Conservation (phyloP, 169 alveolate species). For the Theileria annulata region DNA sequence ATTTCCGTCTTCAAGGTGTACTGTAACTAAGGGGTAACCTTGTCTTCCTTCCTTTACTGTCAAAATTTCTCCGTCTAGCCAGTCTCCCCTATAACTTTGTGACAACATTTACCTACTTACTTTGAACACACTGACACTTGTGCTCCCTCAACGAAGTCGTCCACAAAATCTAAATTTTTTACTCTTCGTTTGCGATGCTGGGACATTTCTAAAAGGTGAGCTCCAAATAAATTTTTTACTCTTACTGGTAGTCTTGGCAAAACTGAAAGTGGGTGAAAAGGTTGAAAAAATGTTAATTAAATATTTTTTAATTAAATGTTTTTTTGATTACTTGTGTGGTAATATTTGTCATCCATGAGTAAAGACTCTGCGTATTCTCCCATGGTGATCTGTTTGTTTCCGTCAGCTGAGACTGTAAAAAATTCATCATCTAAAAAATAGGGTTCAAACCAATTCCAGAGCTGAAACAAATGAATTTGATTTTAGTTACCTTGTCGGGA, state of each 20-base stretch:
- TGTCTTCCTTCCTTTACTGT: slow-evolving; percentile 61
- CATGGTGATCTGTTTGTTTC: slow-evolving; percentile 60
- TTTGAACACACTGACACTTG: slow-evolving; percentile 26
- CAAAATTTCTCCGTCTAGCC: slow-evolving; percentile 74
- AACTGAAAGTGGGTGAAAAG: slow-evolving; percentile 32
- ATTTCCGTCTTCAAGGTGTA: slow-evolving; percentile 63
- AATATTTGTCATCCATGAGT: slow-evolving; percentile 72
- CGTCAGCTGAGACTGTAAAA: slow-evolving; percentile 62
- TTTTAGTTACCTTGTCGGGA: slow-evolving; percentile 52
- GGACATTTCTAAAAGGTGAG: slow-evolving; percentile 46
- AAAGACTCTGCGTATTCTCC: slow-evolving; percentile 72
- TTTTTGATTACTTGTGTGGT: slow-evolving; percentile 66
- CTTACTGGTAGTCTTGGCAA: slow-evolving; percentile 76
- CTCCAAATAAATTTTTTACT: slow-evolving; percentile 71
- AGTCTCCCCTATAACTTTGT: slow-evolving; percentile 67
- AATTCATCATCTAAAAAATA: slow-evolving; percentile 73
- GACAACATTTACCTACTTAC: slow-evolving; percentile 17
- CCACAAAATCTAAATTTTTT: slow-evolving; percentile 41
- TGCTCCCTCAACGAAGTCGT: slow-evolving; percentile 51
- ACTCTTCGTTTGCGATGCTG: slow-evolving; percentile 59
- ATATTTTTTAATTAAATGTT: no score
- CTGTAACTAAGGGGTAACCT: slow-evolving; percentile 65
- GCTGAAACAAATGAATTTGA: slow-evolving; percentile 33
- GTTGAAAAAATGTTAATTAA: not conserved
- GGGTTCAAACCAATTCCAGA: slow-evolving; percentile 79